Evolutionary conservation across 129 eudicot species (phyloP).

Genomic region (Helianthus tuberosus): DNA sequence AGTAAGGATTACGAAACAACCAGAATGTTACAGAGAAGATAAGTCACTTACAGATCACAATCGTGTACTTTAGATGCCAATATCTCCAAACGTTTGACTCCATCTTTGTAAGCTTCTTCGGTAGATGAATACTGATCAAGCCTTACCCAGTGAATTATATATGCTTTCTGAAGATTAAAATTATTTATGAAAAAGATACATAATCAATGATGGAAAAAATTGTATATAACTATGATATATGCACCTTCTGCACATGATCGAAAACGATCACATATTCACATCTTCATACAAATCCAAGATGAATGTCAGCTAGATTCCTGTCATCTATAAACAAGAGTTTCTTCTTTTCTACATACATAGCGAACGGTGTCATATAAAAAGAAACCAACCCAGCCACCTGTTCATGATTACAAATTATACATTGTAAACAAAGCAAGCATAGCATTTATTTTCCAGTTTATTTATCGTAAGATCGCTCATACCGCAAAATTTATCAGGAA

Average conservation of each 20-base stretch:
- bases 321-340: conserved; percentile 68
- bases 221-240: too few relatives aligned
- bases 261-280: conserved; percentile 90
- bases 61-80: conserved; percentile 66
- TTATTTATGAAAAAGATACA: too few relatives aligned
- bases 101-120: conserved; percentile 74
- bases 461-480: conserved; percentile 21
- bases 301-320: conserved; percentile 73
- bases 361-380: conserved; percentile 96
- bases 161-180: too few relatives aligned
- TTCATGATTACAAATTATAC: conserved; percentile 7
- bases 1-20: conserved; percentile 5
- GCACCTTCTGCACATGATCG: conserved; percentile 95
- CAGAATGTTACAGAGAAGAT: background rate
- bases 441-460: conserved; percentile 6
- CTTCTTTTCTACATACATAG: conserved; percentile 56
- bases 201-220: too few relatives aligned
- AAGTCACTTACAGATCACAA: conserved; percentile 61
- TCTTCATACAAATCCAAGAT: conserved; percentile 90
- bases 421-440: conserved; percentile 17
- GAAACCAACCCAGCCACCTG: conserved; percentile 99
- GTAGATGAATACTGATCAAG: too few relatives aligned
- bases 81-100: conserved; percentile 63
- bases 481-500: conserved; percentile 94
- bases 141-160: too few relatives aligned